A percentile compares a stretch with the other conserved stretches of the same genome.
These are phyloP conservation scores for Sanguinoderma infundibulare DNA, from an alignment of 1,284 basidiomycete genomes.

Conservation along the genomic window DNA sequence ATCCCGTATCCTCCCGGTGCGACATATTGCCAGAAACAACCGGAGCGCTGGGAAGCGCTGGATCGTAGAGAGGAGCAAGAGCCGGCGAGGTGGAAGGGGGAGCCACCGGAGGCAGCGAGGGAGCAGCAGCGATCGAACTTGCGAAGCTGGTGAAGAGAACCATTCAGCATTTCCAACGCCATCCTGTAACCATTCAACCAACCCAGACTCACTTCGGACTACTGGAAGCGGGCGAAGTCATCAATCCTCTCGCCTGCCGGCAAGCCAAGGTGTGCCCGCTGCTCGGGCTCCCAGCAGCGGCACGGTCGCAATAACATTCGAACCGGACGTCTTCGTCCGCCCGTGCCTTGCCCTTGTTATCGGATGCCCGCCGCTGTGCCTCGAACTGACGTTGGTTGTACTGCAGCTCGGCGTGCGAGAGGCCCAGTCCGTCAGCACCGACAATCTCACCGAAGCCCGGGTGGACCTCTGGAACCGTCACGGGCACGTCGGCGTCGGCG, in stretches of 20 bases:
- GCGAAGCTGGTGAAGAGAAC: background rate
- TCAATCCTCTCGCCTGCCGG: background rate
- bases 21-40: too few species aligned
- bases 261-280: background rate
- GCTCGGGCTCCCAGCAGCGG: background rate
- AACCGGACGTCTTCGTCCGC: too few species aligned
- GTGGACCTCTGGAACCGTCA: background rate
- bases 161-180: background rate
- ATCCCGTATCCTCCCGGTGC: too few species aligned
- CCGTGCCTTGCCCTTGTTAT: background rate
- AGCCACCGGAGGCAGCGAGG: background rate
- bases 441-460: background rate
- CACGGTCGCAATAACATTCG: background rate
- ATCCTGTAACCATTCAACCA: background rate
- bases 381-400: background rate
- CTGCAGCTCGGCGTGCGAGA: background rate
- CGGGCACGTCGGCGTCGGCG: too few species aligned
- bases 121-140: background rate
- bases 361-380: too few species aligned
- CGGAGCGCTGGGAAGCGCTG: too few species aligned
- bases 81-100: background rate
- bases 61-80: too few species aligned
- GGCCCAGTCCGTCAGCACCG: background rate
- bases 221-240: background rate
- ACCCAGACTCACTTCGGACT: background rate